phyloP scores from a whole-genome alignment of 2,329 filamentous ascomycete species.

The Helicocarpus griseus region DNA sequence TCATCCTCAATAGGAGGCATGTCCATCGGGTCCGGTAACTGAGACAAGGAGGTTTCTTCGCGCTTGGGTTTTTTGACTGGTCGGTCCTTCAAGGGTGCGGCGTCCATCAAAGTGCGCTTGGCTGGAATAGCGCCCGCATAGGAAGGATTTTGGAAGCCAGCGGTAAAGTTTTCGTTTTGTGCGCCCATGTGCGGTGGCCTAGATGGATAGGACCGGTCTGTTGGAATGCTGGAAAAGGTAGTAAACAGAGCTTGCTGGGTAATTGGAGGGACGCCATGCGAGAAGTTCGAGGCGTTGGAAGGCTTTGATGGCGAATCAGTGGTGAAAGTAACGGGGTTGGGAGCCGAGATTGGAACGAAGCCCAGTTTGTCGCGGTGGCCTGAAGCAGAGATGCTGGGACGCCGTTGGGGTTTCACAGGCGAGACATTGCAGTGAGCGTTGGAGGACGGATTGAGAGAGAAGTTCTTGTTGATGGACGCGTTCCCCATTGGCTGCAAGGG shows the following conservation, averaged over 20 bases:
- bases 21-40: constrained; percentile 62
- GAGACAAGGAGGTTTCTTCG: constrained; percentile 41
- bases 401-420: constrained; percentile 55
- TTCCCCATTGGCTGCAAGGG: constrained; percentile 36
- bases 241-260: constrained; percentile 40
- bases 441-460: constrained; percentile 55
- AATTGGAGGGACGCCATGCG: constrained; percentile 26
- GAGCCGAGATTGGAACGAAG: constrained; percentile 51
- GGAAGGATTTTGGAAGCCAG: constrained; percentile 26
- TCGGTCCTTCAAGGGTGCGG: constrained; percentile 62
- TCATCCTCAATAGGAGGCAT: constrained; percentile 78
- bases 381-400: constrained; percentile 46
- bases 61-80: constrained; percentile 58
- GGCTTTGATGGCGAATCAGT: constrained; percentile 42
- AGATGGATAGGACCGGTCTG: constrained; percentile 39
- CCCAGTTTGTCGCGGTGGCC: constrained; percentile 49
- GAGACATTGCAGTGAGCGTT: constrained; percentile 47
- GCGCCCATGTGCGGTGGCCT: constrained; percentile 29
- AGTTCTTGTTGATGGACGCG: constrained; percentile 45
- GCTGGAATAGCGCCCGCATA: constrained; percentile 35
- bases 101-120: constrained; percentile 57
- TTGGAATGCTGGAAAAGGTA: constrained; percentile 38
- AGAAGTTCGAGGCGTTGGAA: constrained; percentile 22
- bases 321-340: constrained; percentile 33
- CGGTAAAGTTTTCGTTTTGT: constrained; percentile 36